phyloP scores from a whole-genome alignment of 352 stramenopile genomes.

The Phytophthora pini region DNA sequence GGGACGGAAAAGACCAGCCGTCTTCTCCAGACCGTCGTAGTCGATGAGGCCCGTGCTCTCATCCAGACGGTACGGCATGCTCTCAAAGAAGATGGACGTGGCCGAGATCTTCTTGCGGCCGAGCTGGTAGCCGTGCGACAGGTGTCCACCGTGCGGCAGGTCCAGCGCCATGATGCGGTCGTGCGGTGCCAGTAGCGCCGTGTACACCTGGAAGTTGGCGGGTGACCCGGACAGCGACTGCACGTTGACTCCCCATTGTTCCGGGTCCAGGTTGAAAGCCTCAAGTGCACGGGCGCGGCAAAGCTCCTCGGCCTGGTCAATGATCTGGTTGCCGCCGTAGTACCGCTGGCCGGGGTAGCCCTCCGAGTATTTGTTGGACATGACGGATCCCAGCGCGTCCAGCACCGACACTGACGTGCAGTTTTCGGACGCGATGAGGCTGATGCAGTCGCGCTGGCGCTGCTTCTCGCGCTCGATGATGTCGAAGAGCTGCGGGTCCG shows the following conservation, averaged over 20 bases:
- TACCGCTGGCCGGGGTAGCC: slow-evolving; percentile 94
- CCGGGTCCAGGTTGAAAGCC: slow-evolving; percentile 96
- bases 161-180: slow-evolving; percentile 99
- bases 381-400: slow-evolving; percentile 97
- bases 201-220: slow-evolving; percentile 99
- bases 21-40: slow-evolving; percentile 98
- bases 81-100: slow-evolving; percentile 99
- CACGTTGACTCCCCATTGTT: slow-evolving; percentile 97
- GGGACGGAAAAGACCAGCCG: slow-evolving; percentile 93
- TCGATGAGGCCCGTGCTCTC: slow-evolving; percentile 97
- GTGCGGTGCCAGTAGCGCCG: slow-evolving; percentile 97
- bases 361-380: slow-evolving; percentile 99
- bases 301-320: slow-evolving; percentile 98
- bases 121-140: slow-evolving; percentile 99
- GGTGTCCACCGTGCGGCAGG: slow-evolving; percentile 97
- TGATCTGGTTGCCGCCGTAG: slow-evolving; percentile 99
- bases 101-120: slow-evolving; percentile 99
- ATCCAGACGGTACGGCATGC: slow-evolving; percentile 98
- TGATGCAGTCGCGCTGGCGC: slow-evolving; percentile 97
- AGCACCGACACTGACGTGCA: slow-evolving; percentile 98
- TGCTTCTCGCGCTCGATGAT: slow-evolving; percentile 99
- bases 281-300: slow-evolving; percentile 98
- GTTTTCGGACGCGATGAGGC: slow-evolving; percentile 99
- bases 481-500: slow-evolving; percentile 93
- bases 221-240: slow-evolving; percentile 98